Conservation (phyloP, 306 rosid species). For the Prosopis cineraria region DNA sequence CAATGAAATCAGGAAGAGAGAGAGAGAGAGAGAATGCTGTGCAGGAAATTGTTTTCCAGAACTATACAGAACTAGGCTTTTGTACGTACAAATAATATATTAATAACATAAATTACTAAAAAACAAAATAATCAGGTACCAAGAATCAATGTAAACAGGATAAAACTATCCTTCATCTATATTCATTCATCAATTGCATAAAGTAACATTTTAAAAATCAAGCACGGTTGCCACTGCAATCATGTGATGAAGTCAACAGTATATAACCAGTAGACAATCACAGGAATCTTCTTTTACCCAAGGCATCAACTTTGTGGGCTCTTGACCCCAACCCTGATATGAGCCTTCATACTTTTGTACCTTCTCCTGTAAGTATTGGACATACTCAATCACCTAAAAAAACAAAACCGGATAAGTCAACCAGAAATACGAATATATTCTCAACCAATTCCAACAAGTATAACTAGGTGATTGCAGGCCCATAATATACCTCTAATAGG, state of each 20-base stretch:
- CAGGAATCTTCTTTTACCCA: constrained; percentile 63
- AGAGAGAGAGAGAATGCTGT: not conserved
- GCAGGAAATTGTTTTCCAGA: not conserved
- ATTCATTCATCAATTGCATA: not conserved
- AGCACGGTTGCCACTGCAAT: not conserved
- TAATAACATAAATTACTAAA: not conserved
- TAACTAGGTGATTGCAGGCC: not conserved
- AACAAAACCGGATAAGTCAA: constrained; percentile 23
- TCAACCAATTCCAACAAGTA: constrained; percentile 10
- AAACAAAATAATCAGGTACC: not conserved
- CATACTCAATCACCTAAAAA: constrained; percentile 90
- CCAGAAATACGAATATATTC: not conserved
- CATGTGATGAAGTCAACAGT: constrained; percentile 1
- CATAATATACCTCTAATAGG: constrained; percentile 75
- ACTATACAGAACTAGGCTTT: not conserved
- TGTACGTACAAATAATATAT: not conserved
- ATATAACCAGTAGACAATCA: not conserved
- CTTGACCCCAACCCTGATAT: constrained; percentile 86
- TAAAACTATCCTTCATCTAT: not conserved
- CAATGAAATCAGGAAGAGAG: not conserved
- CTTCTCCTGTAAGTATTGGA: constrained; percentile 86
- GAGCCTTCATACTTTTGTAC: constrained; percentile 88
- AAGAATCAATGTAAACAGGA: not conserved
- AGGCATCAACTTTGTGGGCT: constrained; percentile 91
- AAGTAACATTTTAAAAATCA: not conserved